Evolutionary conservation across 495 filamentous ascomycete species (phyloP).

Genomic region (Polyplosphaeria fusca): DNA sequence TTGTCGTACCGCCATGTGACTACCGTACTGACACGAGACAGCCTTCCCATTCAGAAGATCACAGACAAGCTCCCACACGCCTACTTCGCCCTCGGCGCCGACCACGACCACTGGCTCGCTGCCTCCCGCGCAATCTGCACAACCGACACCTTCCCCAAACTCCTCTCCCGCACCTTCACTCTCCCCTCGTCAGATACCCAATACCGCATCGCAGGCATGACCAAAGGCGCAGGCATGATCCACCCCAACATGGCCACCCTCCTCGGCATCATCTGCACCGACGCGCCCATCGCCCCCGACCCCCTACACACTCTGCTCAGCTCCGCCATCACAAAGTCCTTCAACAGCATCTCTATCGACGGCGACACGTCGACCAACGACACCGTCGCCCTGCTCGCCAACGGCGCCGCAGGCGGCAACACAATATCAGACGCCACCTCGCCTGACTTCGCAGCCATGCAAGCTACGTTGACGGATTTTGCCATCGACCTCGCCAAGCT

Average conservation of each 20-base stretch:
- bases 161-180: conserved; percentile 77
- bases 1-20: neutral
- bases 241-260: conserved; percentile 99
- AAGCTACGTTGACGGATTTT: conserved; percentile 68
- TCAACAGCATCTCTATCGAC: conserved; percentile 97
- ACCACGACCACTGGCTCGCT: conserved; percentile 80
- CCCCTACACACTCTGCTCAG: conserved; percentile 68
- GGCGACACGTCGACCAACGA: conserved; percentile 97
- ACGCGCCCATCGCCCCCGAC: conserved; percentile 71
- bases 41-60: conserved; percentile 89
- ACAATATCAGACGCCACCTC: conserved; percentile 47
- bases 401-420: conserved; percentile 80
- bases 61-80: conserved; percentile 74
- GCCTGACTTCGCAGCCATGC: conserved; percentile 64
- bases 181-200: conserved; percentile 75
- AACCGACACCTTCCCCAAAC: conserved; percentile 98
- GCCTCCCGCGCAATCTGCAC: conserved; percentile 95
- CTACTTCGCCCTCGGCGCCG: conserved; percentile 61
- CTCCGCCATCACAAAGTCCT: conserved; percentile 74
- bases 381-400: conserved; percentile 88
- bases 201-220: conserved; percentile 90
- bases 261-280: conserved; percentile 88
- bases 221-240: conserved; percentile 99
- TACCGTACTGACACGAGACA: conserved; percentile 30
- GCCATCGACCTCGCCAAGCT: conserved; percentile 82